Conservation (phyloP, 768 basidiomycete species). For the Phanerochaete sordida region DNA sequence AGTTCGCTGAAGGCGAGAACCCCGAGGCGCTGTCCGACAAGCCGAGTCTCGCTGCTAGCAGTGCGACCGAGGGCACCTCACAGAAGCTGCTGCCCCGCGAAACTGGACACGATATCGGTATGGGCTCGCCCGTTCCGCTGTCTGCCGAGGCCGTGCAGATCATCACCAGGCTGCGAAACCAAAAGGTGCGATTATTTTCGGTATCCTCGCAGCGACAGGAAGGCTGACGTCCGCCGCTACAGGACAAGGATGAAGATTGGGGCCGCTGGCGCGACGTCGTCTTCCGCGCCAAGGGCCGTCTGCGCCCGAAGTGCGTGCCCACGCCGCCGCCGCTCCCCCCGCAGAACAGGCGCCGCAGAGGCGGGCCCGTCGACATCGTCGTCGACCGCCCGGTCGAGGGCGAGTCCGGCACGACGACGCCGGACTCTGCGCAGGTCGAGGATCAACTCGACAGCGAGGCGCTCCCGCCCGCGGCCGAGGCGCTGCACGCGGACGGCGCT, state of each 20-base stretch:
- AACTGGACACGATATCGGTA: slow-evolving; percentile 83
- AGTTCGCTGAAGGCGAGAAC: slow-evolving; percentile 24
- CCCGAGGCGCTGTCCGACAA: slow-evolving; percentile 18
- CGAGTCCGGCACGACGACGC: background rate
- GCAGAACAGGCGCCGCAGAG: slow-evolving; percentile 56
- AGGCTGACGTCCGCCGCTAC: background rate
- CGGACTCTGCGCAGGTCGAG: background rate
- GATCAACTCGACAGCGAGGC: background rate
- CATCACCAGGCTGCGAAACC: slow-evolving; percentile 77
- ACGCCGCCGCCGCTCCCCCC: slow-evolving; percentile 54
- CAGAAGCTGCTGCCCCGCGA: slow-evolving; percentile 66
- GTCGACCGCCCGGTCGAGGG: background rate
- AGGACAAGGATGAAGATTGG: slow-evolving; percentile 90
- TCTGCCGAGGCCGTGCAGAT: slow-evolving; percentile 72
- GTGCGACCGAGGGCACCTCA: background rate
- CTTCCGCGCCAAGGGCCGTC: slow-evolving; percentile 67
- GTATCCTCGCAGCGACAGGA: background rate
- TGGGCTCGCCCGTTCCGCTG: slow-evolving; percentile 81
- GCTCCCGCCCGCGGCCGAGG: background rate
- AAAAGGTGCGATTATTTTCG: slow-evolving; percentile 55
- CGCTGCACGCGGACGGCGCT: background rate
- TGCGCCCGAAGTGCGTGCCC: slow-evolving; percentile 35
- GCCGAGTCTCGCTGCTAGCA: too few relatives aligned
- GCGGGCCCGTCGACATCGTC: slow-evolving; percentile 37
- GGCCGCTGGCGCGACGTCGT: slow-evolving; percentile 84